These are phyloP conservation scores for Apiotrichum mycotoxinovorans DNA, from an alignment of 1,284 basidiomycete genomes.

Conservation along the genomic window DNA sequence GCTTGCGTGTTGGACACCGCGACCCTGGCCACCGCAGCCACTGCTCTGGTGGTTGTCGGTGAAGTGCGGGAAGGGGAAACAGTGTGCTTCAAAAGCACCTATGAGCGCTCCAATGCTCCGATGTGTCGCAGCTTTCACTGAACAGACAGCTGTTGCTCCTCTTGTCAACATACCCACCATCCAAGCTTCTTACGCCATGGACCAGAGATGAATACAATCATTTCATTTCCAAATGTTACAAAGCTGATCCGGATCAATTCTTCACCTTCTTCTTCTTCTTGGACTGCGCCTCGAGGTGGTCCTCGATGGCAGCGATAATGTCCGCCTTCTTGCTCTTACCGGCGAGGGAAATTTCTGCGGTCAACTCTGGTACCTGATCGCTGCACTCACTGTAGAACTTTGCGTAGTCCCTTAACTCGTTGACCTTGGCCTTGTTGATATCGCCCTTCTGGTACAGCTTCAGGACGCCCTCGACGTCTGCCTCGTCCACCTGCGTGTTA, in stretches of 20 bases:
- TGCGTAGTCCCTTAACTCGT: slow-evolving; percentile 63
- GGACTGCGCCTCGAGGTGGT: slow-evolving; percentile 20
- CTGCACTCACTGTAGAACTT: slow-evolving; percentile 34
- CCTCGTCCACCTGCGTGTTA: slow-evolving; percentile 63
- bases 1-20: too few species aligned
- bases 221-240: neutral
- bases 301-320: slow-evolving; percentile 31
- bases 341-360: slow-evolving; percentile 30
- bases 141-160: too few species aligned
- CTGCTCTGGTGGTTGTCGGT: too few species aligned
- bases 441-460: slow-evolving; percentile 60
- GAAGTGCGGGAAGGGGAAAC: too few species aligned
- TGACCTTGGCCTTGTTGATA: slow-evolving; percentile 69
- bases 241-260: neutral
- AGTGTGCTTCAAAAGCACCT: too few species aligned
- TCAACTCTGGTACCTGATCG: neutral
- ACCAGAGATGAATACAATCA: neutral
- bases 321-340: slow-evolving; percentile 42
- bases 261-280: slow-evolving; percentile 16
- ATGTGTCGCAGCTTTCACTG: too few species aligned
- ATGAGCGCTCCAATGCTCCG: too few species aligned
- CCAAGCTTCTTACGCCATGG: too few species aligned
- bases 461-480: slow-evolving; percentile 62
- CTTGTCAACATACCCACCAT: too few species aligned
- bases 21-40: too few species aligned